A percentile compares a stretch with the other conserved stretches of the same genome.
phyloP scores from a whole-genome alignment of 108 stramenopile species.

The Craspedostauros australis region DNA sequence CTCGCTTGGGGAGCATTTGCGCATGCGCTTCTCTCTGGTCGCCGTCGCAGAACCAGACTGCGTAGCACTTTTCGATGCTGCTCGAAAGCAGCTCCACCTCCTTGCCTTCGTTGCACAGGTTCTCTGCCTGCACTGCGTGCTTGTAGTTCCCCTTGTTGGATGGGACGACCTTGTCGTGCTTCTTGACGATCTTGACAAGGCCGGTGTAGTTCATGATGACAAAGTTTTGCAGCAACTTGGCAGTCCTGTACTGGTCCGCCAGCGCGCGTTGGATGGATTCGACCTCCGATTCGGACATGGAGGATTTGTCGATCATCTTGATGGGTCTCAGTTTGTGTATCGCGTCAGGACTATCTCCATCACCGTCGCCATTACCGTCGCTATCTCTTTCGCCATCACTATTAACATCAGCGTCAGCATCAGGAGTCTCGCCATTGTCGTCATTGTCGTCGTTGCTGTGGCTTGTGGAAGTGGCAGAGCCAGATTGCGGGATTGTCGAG shows the following conservation, averaged over 20 bases:
- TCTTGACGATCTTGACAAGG: slow-evolving; percentile 90
- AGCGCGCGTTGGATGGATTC: slow-evolving; percentile 78
- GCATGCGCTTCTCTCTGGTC: slow-evolving; percentile 79
- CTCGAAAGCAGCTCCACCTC: slow-evolving; percentile 40
- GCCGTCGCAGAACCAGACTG: slow-evolving; percentile 85
- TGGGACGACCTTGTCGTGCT: slow-evolving; percentile 80
- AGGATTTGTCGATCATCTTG: no score
- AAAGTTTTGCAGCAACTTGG: slow-evolving; percentile 80
- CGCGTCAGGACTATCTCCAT: no score
- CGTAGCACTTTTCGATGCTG: slow-evolving; percentile 55
- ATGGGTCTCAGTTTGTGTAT: no score
- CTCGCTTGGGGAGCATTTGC: slow-evolving; percentile 82
- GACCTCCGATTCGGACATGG: no score
- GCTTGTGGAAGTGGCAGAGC: no score
- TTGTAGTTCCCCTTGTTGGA: slow-evolving; percentile 59
- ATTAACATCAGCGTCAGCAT: slow-evolving; percentile 13
- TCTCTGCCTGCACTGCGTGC: slow-evolving; percentile 14
- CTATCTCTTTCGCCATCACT: slow-evolving; percentile 18
- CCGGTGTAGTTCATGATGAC: slow-evolving; percentile 91
- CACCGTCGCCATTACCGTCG: no score
- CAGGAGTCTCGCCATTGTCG: slow-evolving; percentile 14
- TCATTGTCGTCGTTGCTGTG: slow-evolving; percentile 10
- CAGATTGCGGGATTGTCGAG: no score
- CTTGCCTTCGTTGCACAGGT: slow-evolving; percentile 65
- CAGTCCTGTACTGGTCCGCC: slow-evolving; percentile 64